These are phyloP conservation scores for Castanopsis chinensis DNA, from an alignment of 306 rosid genomes.

Conservation along the genomic window DNA sequence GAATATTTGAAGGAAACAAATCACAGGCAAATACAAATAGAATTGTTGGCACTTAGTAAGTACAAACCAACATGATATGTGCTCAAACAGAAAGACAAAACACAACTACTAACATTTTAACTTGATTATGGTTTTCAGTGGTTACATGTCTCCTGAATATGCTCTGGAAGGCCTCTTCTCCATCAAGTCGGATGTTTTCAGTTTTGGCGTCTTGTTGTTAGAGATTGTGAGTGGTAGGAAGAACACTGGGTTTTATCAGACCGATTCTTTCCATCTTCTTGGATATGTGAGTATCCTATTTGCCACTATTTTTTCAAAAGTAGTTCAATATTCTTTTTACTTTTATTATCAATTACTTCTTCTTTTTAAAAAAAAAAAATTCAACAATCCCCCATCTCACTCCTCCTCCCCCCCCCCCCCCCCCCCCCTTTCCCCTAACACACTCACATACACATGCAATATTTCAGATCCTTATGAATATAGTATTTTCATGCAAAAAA, in stretches of 20 bases:
- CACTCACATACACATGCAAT: too few relatives aligned
- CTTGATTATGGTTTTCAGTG: conserved; percentile 8
- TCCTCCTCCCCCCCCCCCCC: too few relatives aligned
- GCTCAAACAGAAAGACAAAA: too few relatives aligned
- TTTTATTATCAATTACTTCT: too few relatives aligned
- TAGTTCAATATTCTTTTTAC: background rate
- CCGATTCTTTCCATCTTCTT: conserved; percentile 30
- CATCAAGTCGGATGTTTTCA: conserved; percentile 31
- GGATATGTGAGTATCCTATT: conserved; percentile 28
- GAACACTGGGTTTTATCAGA: conserved; percentile 31
- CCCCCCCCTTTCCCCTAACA: too few relatives aligned
- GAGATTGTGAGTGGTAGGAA: conserved; percentile 37
- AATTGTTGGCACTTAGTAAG: conserved; percentile 38
- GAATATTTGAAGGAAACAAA: conserved; percentile 22
- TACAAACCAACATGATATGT: background rate
- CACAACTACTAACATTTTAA: background rate
- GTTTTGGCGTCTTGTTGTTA: conserved; percentile 33
- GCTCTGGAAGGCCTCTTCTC: conserved; percentile 29
- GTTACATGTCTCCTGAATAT: conserved; percentile 34
- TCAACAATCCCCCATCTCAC: too few relatives aligned
- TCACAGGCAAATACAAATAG: conserved; percentile 24
- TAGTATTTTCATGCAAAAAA: too few relatives aligned
- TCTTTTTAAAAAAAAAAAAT: too few relatives aligned
- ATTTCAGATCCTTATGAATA: too few relatives aligned
- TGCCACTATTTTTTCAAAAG: background rate